Base-by-base conservation (phyloP, 2,329 filamentous ascomycete genomes). In the Drechmeria coniospora region DNA sequence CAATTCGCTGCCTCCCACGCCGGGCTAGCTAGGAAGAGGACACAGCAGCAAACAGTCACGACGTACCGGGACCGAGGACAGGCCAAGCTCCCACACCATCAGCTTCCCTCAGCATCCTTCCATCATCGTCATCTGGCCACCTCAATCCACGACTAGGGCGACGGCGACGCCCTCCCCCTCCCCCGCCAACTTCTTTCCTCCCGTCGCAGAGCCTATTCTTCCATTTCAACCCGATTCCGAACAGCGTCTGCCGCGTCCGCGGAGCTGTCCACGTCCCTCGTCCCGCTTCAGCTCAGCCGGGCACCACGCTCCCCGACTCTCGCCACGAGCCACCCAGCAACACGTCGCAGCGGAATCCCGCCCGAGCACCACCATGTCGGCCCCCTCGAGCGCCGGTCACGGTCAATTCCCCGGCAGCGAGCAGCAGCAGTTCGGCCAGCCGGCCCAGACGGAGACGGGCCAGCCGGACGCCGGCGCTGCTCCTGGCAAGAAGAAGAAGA, bases 401-500 rank as follows among this genome's bases (percentile, higher is more conserved):
- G 63, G 59, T 51, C 61, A 67, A 39, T 58, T 57, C 36, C 57
- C 59, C 18, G 42, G 27, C 29, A n/a, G n/a, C n/a, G 49, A 53
- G 35, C 54, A 55, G 35, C 55, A 57, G 34, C 58, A 60, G 27
- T 52, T 55, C 32, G 53, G 56, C 41, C 57, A 57, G 31, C 47
- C 41, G 14, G 25, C 28, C 28, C 53, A 57, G 8, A 44, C 54
- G 8, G 51, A 49, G 4, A 46, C 43, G 21, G 37, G 45, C 8
- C 39, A 31, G 21, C 39, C 36, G 18, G 41, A 45, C 13, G 47
- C 38, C 23, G 45, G 54, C 17, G 60, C 62, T 26, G 62, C 63
- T 23, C 59, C 61, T 25, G 65, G 59, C 36, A 75, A 69, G 53
- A 84, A 84, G 63, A 94, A 93, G 72, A 93, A 92, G 69, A 72